Conservation (phyloP, 805 yeast genomes). For the Candida endomychidarum region DNA sequence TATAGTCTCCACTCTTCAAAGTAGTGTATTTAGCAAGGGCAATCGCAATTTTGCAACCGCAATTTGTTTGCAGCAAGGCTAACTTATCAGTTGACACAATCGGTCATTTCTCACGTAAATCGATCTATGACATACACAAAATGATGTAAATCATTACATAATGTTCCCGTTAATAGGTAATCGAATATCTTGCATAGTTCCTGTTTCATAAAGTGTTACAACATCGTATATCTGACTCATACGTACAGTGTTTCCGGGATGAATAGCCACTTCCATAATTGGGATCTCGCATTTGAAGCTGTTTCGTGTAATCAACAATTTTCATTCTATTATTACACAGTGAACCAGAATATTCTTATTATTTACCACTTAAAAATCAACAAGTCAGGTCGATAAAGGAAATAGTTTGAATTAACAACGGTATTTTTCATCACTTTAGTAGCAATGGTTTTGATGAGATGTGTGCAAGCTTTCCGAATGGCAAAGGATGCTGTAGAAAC, state of each 20-base stretch:
- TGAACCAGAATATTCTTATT: not conserved
- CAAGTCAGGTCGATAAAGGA: not conserved
- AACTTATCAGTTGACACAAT: constrained; percentile 1
- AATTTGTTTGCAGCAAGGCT: constrained; percentile 5
- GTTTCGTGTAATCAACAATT: too few species aligned
- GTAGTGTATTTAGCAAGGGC: constrained; percentile 1
- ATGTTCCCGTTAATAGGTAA: too few species aligned
- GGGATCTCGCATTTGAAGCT: too few species aligned
- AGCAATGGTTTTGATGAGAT: not conserved
- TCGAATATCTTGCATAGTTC: too few species aligned
- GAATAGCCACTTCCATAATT: too few species aligned
- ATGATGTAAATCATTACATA: too few species aligned
- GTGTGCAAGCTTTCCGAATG: not conserved
- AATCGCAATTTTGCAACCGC: constrained; percentile 6
- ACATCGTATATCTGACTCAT: too few species aligned
- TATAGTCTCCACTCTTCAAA: constrained; percentile 7
- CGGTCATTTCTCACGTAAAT: constrained; percentile 3
- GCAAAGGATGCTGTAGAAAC: not conserved
- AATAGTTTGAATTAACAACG: not conserved
- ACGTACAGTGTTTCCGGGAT: too few species aligned
- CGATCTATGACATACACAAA: not conserved
- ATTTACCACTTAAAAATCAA: not conserved
- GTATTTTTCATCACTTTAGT: not conserved
- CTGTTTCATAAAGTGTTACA: too few species aligned
- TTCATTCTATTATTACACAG: not conserved